Evolutionary conservation across 2,329 filamentous ascomycete genomes (phyloP).

Genomic region (Drechslerella stenobrocha): DNA sequence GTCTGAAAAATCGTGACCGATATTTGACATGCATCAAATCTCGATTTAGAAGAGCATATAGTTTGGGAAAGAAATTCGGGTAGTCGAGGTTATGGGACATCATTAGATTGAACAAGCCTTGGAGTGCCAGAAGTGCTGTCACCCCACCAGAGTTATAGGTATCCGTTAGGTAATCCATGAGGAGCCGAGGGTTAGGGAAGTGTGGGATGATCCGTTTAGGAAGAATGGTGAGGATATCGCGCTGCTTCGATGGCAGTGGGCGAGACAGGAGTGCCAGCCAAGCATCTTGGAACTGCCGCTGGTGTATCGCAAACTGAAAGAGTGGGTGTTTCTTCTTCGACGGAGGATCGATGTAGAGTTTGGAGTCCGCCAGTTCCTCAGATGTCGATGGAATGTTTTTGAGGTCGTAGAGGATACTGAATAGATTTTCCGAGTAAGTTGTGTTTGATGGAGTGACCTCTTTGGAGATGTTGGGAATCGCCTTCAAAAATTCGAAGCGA

Average conservation of each 20-base stretch:
- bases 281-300: slow-evolving; percentile 75
- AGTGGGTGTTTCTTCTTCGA: slow-evolving; percentile 70
- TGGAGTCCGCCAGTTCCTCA: slow-evolving; percentile 27
- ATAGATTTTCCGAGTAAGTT: slow-evolving; percentile 71
- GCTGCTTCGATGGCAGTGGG: slow-evolving; percentile 70
- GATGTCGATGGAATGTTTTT: slow-evolving; percentile 37
- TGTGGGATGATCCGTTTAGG: slow-evolving; percentile 80
- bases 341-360: slow-evolving; percentile 60
- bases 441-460: slow-evolving; percentile 68
- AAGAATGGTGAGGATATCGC: slow-evolving; percentile 78
- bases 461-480: slow-evolving; percentile 59
- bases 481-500: slow-evolving; percentile 76
- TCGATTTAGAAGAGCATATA: slow-evolving; percentile 87
- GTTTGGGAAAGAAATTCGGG: slow-evolving; percentile 86
- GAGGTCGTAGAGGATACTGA: slow-evolving; percentile 54
- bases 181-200: slow-evolving; percentile 82
- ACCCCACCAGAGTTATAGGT: slow-evolving; percentile 86
- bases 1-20: slow-evolving; percentile 86
- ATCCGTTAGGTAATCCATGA: slow-evolving; percentile 96
- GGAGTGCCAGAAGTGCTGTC: slow-evolving; percentile 82
- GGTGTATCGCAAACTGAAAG: slow-evolving; percentile 71
- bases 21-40: slow-evolving; percentile 91
- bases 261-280: slow-evolving; percentile 78
- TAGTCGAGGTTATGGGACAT: slow-evolving; percentile 94
- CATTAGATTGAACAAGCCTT: slow-evolving; percentile 93